phyloP scores from a whole-genome alignment of 1,284 basidiomycete species.

The Erythrobasidium hasegawianum region DNA sequence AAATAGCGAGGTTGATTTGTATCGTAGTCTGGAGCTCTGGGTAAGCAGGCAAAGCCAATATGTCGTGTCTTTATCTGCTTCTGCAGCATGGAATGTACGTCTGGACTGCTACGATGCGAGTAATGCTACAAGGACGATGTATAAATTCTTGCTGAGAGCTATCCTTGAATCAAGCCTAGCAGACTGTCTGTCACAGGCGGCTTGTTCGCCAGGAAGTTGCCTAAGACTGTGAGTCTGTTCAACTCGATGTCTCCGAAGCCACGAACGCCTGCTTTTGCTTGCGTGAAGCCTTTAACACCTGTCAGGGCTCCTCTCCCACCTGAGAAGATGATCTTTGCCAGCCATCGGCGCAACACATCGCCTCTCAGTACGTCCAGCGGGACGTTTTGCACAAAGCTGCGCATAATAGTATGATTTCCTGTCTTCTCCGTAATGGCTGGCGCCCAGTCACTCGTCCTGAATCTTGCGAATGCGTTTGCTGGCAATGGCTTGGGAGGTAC shows the following conservation, averaged over 20 bases:
- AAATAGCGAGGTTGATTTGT: too few species aligned
- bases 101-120: neutral
- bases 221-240: constrained; percentile 11
- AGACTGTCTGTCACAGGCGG: constrained; percentile 1
- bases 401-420: constrained; percentile 26
- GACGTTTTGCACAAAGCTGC: constrained; percentile 9
- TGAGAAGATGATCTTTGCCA: constrained; percentile 32
- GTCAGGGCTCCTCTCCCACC: constrained; percentile 32
- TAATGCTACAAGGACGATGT: constrained; percentile 9
- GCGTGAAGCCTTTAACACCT: constrained; percentile 24
- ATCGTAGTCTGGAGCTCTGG: too few species aligned
- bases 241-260: constrained; percentile 32
- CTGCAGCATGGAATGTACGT: too few species aligned
- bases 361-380: constrained; percentile 26
- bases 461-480: constrained; percentile 41
- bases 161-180: constrained; percentile 4
- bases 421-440: constrained; percentile 34
- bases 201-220: constrained; percentile 33
- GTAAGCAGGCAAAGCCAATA: too few species aligned
- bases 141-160: neutral
- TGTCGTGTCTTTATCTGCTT: too few species aligned
- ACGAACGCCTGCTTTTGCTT: constrained; percentile 22
- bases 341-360: constrained; percentile 26
- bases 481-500: constrained; percentile 41
- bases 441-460: constrained; percentile 36